Evolutionary conservation across 2,329 filamentous ascomycete genomes (phyloP).

Genomic region (Aaosphaeria arxii): DNA sequence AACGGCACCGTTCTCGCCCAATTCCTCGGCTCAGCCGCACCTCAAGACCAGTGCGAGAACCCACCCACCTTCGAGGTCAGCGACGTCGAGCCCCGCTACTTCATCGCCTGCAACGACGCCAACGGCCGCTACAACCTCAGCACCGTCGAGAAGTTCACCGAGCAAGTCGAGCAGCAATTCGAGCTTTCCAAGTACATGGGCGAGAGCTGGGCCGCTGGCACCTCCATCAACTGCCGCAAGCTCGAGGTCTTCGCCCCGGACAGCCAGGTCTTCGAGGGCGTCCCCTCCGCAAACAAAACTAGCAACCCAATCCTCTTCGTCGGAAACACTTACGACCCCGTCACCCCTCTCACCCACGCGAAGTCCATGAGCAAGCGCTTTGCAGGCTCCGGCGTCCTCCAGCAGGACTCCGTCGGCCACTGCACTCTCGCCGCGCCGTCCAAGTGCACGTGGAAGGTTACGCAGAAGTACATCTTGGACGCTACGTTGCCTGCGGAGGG

Average conservation of each 20-base stretch:
- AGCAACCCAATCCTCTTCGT: neutral
- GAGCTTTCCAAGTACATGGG: conserved; percentile 7
- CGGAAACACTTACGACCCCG: conserved; percentile 1
- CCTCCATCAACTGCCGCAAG: conserved; percentile 4
- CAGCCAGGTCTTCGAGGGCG: conserved; percentile 7
- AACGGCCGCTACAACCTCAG: conserved; percentile 9
- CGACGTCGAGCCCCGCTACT: conserved; percentile 6
- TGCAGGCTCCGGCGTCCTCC: neutral
- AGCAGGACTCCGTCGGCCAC: neutral
- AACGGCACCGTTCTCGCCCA: conserved; percentile 1
- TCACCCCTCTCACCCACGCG: neutral
- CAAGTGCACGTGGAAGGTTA: neutral
- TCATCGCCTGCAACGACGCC: conserved; percentile 14
- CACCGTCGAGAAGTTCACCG: conserved; percentile 2
- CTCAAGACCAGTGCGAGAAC: neutral
- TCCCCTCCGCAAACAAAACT: neutral
- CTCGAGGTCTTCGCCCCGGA: conserved; percentile 7
- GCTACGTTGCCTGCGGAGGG: neutral
- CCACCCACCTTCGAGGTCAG: neutral
- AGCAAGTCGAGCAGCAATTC: conserved; percentile 3
- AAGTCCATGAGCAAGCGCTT: neutral
- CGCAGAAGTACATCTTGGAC: neutral
- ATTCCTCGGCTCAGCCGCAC: neutral
- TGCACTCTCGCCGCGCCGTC: neutral
- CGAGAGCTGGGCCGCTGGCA: conserved; percentile 10